Percentiles rank a stretch among this genome's conserved stretches.
phyloP scores from a whole-genome alignment of 768 basidiomycete genomes.

The Mrakia hoshinonis region DNA sequence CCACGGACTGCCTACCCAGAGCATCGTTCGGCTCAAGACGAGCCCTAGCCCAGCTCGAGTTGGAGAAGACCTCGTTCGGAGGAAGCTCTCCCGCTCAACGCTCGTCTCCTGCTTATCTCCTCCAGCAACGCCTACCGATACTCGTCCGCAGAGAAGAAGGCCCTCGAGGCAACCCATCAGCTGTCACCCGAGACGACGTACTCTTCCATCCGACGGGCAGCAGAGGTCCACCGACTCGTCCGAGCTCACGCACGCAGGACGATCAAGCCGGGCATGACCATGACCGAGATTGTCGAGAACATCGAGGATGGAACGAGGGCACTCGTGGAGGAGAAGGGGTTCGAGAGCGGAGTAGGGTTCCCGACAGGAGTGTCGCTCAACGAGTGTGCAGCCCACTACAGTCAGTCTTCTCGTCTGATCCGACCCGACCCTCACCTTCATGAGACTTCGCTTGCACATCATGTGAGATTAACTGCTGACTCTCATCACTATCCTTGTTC shows the following conservation, averaged over 20 bases:
- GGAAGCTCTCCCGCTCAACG: background rate
- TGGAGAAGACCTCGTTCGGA: background rate
- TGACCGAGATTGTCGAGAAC: slow-evolving; percentile 85
- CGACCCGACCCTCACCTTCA: too few species aligned
- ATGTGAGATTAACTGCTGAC: background rate
- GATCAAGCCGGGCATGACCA: slow-evolving; percentile 85
- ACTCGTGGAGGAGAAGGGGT: slow-evolving; percentile 79
- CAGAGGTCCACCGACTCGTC: slow-evolving; percentile 93
- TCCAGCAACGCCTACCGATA: slow-evolving; percentile 74
- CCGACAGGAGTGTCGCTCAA: slow-evolving; percentile 92
- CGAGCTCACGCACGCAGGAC: slow-evolving; percentile 67
- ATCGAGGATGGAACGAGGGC: slow-evolving; percentile 89
- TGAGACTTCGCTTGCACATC: background rate
- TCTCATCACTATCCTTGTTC: background rate
- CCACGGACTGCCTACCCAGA: background rate
- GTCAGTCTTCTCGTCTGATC: background rate
- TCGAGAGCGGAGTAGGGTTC: slow-evolving; percentile 76
- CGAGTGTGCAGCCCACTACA: slow-evolving; percentile 91
- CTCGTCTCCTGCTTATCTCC: too few species aligned
- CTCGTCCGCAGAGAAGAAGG: slow-evolving; percentile 81
- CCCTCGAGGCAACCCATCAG: slow-evolving; percentile 52
- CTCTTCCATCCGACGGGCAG: slow-evolving; percentile 76
- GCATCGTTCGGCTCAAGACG: background rate
- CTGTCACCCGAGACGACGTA: slow-evolving; percentile 44
- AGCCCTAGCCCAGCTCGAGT: too few species aligned